Evolutionary conservation across 228 moss, liverwort and hornwort species (phyloP), one percentile per base, ranked within the genome.

Genomic region (Sphagnum fallax): DNA sequence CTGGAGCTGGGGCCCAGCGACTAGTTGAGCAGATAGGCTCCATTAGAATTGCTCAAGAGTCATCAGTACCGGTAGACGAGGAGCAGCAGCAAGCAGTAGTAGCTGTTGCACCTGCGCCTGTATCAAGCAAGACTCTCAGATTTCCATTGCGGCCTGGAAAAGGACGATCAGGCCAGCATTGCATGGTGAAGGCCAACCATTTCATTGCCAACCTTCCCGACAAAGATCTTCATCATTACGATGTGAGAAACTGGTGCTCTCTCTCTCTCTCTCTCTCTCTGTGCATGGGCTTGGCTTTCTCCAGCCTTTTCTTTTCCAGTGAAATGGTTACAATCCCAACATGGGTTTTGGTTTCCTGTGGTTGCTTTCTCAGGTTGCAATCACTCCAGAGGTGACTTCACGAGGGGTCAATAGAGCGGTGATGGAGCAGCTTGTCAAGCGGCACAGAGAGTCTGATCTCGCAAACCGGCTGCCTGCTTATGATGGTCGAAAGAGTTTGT

Each of bases 321-420:
- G 32, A 32, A 32, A 32, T 32, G 32, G 32, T 32, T 32, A 32
- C 32, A 32, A 32, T 32, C 32, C 2, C 32, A 32, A 32, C 32
- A 32, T 32, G 32, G 32, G 32, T 55, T 4, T 55, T 55, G 9
- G 55, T 8, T 55, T 8, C 12, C 55, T 55, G 55, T 55, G 55
- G 55, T 55, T 8, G 12, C 12, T 8, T 55, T 52, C 5, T 15
- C 67, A 98, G 97, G 97, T 98, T 66, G 90, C 93, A 8, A 93
- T 98, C 8, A 83, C 97, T 32, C 97, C 97, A 0, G 97, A 98
- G 78, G 93, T 98, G 5, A 92, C 93, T 0, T 98, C 97, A 2
- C 85, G 97, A 16, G 97, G 97, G 5, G 91, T 98, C 6, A 98
- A 93, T 16, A 84, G 97, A 71, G 97, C 97, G 16, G 97, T 98